A percentile compares a stretch with the other conserved stretches of the same genome.
phyloP scores from a whole-genome alignment of 805 yeast genomes.

The Ogataea thermomethanolica region DNA sequence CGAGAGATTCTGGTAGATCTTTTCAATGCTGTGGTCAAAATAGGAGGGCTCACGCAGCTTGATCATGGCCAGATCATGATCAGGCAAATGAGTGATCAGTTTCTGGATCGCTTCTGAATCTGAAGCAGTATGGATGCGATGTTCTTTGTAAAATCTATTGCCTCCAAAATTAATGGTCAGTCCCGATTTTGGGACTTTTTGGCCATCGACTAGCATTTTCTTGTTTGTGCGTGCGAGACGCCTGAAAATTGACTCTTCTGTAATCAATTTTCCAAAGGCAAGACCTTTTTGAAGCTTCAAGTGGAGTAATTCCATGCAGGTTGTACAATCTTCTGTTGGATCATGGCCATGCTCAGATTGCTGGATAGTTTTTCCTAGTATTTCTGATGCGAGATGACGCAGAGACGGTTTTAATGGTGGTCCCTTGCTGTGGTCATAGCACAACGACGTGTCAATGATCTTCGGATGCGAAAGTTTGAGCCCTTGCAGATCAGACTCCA shows the following conservation, averaged over 20 bases:
- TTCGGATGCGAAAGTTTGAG: conserved; percentile 67
- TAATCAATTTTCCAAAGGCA: conserved; percentile 53
- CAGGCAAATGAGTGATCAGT: conserved; percentile 35
- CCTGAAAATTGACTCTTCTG: conserved; percentile 41
- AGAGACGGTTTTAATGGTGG: conserved; percentile 78
- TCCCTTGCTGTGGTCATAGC: conserved; percentile 79
- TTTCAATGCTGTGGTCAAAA: conserved; percentile 43
- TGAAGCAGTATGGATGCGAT: conserved; percentile 40
- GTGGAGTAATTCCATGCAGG: conserved; percentile 76
- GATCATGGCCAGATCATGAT: conserved; percentile 49
- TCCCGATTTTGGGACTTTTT: conserved; percentile 23
- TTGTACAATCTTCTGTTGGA: conserved; percentile 77
- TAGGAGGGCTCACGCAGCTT: conserved; percentile 58
- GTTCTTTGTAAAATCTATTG: conserved; percentile 7
- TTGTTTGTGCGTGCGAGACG: conserved; percentile 31
- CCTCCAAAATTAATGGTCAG: conserved; percentile 9
- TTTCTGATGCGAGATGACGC: conserved; percentile 60
- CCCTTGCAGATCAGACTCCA: conserved; percentile 77
- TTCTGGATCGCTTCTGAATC: conserved; percentile 59
- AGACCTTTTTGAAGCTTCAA: conserved; percentile 65
- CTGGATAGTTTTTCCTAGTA: conserved; percentile 62
- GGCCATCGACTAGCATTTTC: conserved; percentile 21
- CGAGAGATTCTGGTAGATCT: conserved; percentile 53
- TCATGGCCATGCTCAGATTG: conserved; percentile 69
- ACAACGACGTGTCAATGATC: conserved; percentile 75